Base-by-base conservation (phyloP, 805 yeast genomes). In the Wickerhamomyces hampshirensis region DNA sequence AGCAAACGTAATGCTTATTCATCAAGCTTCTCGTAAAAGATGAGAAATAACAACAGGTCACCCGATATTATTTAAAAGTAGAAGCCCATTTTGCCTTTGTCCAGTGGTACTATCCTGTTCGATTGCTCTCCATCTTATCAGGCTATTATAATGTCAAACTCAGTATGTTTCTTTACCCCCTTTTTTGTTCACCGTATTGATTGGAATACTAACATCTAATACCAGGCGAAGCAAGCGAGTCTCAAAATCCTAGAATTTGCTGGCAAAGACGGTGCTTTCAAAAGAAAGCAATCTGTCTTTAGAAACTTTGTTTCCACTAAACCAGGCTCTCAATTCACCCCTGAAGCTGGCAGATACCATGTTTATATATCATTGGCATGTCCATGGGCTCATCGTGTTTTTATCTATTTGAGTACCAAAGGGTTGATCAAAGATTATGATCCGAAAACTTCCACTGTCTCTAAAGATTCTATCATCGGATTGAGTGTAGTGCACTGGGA, bases 301-400 rank as follows among this genome's bases (percentile, higher is more conserved):
- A 70, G 95, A 55, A 75, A 82, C 52, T 60, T 61, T 17, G 77
- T 88, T 31, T 73, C 84, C 3, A 48, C 71, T 2, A 63, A 65
- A 18, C 67, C 76, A 2, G 84, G 79, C 12, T 73, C 86, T 11
- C 59, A 68, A 42, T 85, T 77, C 56, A 66, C 77, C 13, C 86
- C 96, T 5, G 96, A 87, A 53, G 69, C 72, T 31, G 75, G 75
- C 39, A 72, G 98, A 51, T 91, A 91, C 56, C 95, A 89, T 61
- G 70, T 88, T 37, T 89, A 84, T 51, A 95, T 87, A 9, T 82
- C 93, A 1, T 67, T 71, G 33, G 96, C 96, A 2, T 91, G 98
- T 62, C 98, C 98, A 4, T 91, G 97, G 75, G 97, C 97, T 1
- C 95, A 86, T 55, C 71, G 98, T 44, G 77, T 89, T 0, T 66